These are phyloP conservation scores for Rhynchosporium graminicola DNA, from an alignment of 2,329 filamentous ascomycete species.

Conservation along the genomic window DNA sequence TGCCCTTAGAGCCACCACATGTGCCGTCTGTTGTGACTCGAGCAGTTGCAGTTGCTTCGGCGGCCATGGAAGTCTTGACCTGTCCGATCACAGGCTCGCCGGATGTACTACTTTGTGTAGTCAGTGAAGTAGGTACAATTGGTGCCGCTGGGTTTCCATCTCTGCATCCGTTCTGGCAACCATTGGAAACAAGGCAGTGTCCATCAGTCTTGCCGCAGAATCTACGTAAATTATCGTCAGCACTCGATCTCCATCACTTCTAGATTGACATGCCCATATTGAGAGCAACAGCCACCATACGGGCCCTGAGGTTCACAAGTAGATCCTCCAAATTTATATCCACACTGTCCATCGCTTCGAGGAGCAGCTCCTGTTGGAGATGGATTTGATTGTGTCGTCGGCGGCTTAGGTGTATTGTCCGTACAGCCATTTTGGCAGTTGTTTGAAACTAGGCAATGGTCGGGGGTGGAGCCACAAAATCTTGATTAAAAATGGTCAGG, in stretches of 20 bases:
- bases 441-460: constrained; percentile 32
- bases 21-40: constrained; percentile 52
- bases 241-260: not conserved
- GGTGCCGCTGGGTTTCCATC: not conserved
- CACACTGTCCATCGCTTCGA: constrained; percentile 36
- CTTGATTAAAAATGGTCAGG: constrained; percentile 21
- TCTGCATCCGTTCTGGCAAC: constrained; percentile 39
- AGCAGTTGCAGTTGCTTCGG: constrained; percentile 38
- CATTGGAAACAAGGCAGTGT: constrained; percentile 34
- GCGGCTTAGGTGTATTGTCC: not conserved
- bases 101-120: constrained; percentile 30
- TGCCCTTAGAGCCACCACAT: constrained; percentile 52
- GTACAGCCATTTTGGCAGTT: constrained; percentile 40
- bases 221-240: constrained; percentile 23
- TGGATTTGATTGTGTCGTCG: constrained; percentile 19
- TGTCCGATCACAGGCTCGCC: constrained; percentile 35
- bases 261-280: constrained; percentile 32
- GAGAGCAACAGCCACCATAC: constrained; percentile 38
- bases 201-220: constrained; percentile 35
- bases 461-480: constrained; percentile 34
- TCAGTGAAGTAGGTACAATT: not conserved
- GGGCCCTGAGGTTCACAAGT: constrained; percentile 31
- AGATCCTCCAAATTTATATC: constrained; percentile 23
- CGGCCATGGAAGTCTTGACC: constrained; percentile 28
- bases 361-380: constrained; percentile 18